Base-by-base conservation (phyloP, 805 yeast genomes). In the Candida ovalis region DNA sequence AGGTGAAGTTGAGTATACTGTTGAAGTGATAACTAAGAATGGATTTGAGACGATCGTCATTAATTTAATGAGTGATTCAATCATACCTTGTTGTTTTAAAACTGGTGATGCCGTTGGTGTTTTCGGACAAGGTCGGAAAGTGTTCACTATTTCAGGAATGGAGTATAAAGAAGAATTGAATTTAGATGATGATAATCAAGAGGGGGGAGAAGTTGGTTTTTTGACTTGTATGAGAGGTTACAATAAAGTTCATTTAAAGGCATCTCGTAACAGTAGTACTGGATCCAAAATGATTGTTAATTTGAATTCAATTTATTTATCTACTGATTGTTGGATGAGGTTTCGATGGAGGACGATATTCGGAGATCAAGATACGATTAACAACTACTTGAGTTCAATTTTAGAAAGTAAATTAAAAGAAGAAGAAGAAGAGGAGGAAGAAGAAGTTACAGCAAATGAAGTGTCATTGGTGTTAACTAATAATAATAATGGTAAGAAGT, bases 351-450 rank as follows among this genome's bases (percentile, higher is more conserved):
- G 17, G 12, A 35, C 8, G 17, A 18, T 35, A n/a, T 35, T 35
- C 17, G 38, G 38, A 5, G 22, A 18, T n/a, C 19, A 35, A 18
- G 38, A 35, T 7, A 30, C 28, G 28, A 25, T 25, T 10, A 25
- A 25, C 28, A 25, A 25, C 28, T 25, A 30, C 12, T 30, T 35
- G 38, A 21, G 4, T 5, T 17, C 19, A 35, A n/a, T 35, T 35
- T 35, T 35, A 18, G 22, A 17, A n/a, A 7, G 17, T 10, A 17
- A 19, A 35, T 15, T n/a, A 10, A 6, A 12, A 32, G 17, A 12
- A 15, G 37, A 33, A 9, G 32, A 32, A 13, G 39, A 50, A 10
- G 48, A 47, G 7, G 19, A 22, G 8, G 44, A 33, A 6, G 19
- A 10, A 30, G 39, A 17, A 8, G 32, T 28, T 17, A 9, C 13